A percentile compares a stretch with the other conserved stretches of the same genome.
phyloP scores from a whole-genome alignment of 2,329 filamentous ascomycete species.

The Blastomyces percursus region DNA sequence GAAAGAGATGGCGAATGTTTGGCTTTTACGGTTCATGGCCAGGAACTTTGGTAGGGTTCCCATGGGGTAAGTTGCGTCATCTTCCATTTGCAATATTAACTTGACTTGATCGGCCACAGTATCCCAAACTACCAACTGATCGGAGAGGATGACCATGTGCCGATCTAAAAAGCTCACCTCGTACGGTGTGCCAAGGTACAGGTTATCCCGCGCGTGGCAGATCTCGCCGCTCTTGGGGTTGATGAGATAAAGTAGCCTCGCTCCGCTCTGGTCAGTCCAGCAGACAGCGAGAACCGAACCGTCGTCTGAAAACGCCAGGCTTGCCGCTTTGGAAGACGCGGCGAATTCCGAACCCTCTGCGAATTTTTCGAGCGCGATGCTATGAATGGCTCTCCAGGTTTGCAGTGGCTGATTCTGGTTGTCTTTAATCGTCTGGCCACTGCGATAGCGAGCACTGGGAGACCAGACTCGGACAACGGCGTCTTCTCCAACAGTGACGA shows the following conservation, averaged over 20 bases:
- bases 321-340: slow-evolving; percentile 42
- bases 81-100: slow-evolving; percentile 51
- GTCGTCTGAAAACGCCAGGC: slow-evolving; percentile 69
- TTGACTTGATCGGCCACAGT: slow-evolving; percentile 65
- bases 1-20: slow-evolving; percentile 56
- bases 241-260: slow-evolving; percentile 61
- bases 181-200: slow-evolving; percentile 55
- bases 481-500: slow-evolving; percentile 79
- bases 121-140: slow-evolving; percentile 69
- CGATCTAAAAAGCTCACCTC: slow-evolving; percentile 61
- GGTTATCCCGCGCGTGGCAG: slow-evolving; percentile 53
- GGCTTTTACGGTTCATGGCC: slow-evolving; percentile 55
- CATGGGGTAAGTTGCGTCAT: slow-evolving; percentile 8
- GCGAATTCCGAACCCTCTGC: slow-evolving; percentile 25
- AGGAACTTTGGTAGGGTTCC: slow-evolving; percentile 33
- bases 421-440: slow-evolving; percentile 43
- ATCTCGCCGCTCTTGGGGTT: slow-evolving; percentile 59
- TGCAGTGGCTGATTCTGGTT: slow-evolving; percentile 49
- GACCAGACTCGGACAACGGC: slow-evolving; percentile 69
- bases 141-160: slow-evolving; percentile 63
- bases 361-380: slow-evolving; percentile 37
- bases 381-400: slow-evolving; percentile 62
- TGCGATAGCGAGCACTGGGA: slow-evolving; percentile 56
- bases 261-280: slow-evolving; percentile 32
- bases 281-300: slow-evolving; percentile 67